Base-by-base conservation (phyloP, 352 stramenopile genomes). In the Lagenidium giganteum region DNA sequence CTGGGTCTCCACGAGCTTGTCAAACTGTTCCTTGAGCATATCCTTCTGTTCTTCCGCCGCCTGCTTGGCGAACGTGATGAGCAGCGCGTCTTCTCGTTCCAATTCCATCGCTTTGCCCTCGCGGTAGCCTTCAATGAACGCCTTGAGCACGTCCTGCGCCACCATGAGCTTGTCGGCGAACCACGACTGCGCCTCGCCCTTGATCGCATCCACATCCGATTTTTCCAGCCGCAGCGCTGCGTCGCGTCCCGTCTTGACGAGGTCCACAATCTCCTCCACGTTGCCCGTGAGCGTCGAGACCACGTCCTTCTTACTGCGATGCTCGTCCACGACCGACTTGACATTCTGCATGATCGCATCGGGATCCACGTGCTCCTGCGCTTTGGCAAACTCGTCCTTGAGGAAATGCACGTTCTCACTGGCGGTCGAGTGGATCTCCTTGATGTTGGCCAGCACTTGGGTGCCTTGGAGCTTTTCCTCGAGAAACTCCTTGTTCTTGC, bases 111-210 rank as follows among this genome's bases (percentile, higher is more conserved):
- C 48, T 41, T 94, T 94, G 34, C 82, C 82, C 28, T 81, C 70
- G 5, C 69, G 63, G 62, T 94, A 94, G 9, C 82, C 82, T 2
- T 83, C 64, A 48, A 94, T 89, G 36, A 92, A 94, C 25, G 76
- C 74, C 64, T 86, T 62, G 22, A 94, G 57, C 54, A 91, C 81
- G 7, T 67, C 69, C 51, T 91, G 79, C 14, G 75, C 82, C 20
- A 94, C 79, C 43, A 86, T 57, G 45, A 94, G 62, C 40, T 94
- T 94, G 63, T 94, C 82, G 2, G 75, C 73, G 16, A 89, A 64
- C 82, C 82, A 94, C 43, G 68, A 82, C 51, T 94, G 77, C 26
- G 63, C 61, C 1, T 80, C 76, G 3, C 29, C 34, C 53, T 88
- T 87, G 20, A 83, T 59, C 0, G 48, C 58, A 0, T 90, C 67